Percentiles rank a stretch among this genome's conserved stretches.
Conservation (phyloP, 257 asterid species). For the Penstemon newberryi region DNA sequence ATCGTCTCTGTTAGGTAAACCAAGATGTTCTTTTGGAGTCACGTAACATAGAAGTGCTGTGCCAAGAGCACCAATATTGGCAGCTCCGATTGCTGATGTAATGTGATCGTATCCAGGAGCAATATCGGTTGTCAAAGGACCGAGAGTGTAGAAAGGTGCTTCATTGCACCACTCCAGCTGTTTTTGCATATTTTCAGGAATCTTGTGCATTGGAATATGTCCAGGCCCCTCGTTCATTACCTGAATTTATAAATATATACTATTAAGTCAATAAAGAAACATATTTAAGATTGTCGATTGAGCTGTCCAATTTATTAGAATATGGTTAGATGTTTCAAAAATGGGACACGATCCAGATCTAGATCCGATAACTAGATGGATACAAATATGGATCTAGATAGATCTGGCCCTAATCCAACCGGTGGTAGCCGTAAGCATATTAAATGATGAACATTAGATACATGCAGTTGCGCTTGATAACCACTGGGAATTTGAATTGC, state of each 20-base stretch:
- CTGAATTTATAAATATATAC: conserved; percentile 35
- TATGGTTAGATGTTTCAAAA: background rate
- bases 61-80: conserved; percentile 94
- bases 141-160: conserved; percentile 95
- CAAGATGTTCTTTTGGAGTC: conserved; percentile 95
- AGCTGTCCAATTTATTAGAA: too few relatives aligned
- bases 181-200: conserved; percentile 95
- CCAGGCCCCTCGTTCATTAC: conserved; percentile 99
- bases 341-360: too few relatives aligned
- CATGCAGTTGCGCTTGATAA: background rate
- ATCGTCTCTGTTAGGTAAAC: conserved; percentile 82
- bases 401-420: too few relatives aligned
- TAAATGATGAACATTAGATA: background rate
- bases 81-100: conserved; percentile 94
- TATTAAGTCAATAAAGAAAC: background rate
- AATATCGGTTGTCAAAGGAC: conserved; percentile 87
- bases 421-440: background rate
- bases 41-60: conserved; percentile 92
- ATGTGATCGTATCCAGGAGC: conserved; percentile 97
- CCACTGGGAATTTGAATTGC: background rate
- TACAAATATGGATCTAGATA: too few relatives aligned
- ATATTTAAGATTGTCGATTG: too few relatives aligned
- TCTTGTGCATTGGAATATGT: conserved; percentile 88
- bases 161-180: conserved; percentile 95
- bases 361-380: too few relatives aligned